Evolutionary conservation across 805 yeast genomes (phyloP).

Genomic region (Ogataea sp.): DNA sequence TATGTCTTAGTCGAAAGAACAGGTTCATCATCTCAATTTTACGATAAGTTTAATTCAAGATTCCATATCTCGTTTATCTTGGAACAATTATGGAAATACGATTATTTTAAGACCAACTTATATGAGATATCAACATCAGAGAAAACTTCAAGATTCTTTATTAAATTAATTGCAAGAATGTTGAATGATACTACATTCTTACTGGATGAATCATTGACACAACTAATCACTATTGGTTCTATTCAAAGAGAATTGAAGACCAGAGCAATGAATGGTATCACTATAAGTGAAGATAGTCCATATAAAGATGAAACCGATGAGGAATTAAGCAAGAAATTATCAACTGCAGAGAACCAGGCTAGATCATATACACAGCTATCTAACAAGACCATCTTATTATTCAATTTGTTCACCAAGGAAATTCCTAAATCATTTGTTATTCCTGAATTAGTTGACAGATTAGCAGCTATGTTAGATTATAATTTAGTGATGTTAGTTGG

Average conservation of each 20-base stretch:
- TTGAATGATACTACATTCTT: constrained; percentile 89
- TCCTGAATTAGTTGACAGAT: constrained; percentile 84
- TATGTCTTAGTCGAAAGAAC: constrained; percentile 95
- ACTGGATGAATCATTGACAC: constrained; percentile 82
- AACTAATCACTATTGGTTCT: constrained; percentile 68
- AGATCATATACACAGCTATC: constrained; percentile 75
- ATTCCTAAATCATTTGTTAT: constrained; percentile 82
- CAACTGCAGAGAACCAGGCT: constrained; percentile 66
- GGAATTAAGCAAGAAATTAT: constrained; percentile 50
- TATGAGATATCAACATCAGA: constrained; percentile 56
- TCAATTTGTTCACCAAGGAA: constrained; percentile 75
- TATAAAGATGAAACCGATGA: constrained; percentile 46
- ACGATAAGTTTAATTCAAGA: constrained; percentile 90
- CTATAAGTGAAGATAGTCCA: constrained; percentile 10
- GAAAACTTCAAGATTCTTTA: constrained; percentile 62
- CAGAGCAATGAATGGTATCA: constrained; percentile 37
- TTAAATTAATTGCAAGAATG: constrained; percentile 89
- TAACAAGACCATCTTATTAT: constrained; percentile 71
- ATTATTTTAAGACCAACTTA: constrained; percentile 60
- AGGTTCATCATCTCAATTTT: constrained; percentile 90
- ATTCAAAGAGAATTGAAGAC: constrained; percentile 56
- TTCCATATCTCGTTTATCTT: constrained; percentile 78
- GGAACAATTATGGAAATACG: constrained; percentile 76
- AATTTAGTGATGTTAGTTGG: constrained; percentile 91
- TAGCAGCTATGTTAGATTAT: constrained; percentile 94